Evolutionary conservation across 1,139 yeast species (phyloP).

Genomic region (Zygosaccharomyces sapae): DNA sequence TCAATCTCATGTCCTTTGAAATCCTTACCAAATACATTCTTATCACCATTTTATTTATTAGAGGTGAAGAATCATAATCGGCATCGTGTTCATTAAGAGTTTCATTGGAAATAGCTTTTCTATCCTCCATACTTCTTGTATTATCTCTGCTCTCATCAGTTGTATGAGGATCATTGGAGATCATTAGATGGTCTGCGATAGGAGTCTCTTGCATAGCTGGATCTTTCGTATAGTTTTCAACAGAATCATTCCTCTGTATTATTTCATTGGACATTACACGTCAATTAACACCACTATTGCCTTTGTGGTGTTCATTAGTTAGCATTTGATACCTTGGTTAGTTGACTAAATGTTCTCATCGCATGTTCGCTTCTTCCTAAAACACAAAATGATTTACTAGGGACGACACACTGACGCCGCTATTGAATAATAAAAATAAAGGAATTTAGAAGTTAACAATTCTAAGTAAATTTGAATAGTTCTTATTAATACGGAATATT

Average conservation of each 20-base stretch:
- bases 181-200: conserved; percentile 9
- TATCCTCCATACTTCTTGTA: neutral
- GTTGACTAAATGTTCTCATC: neutral
- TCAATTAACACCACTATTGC: neutral
- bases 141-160: neutral
- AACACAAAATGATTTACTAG: neutral
- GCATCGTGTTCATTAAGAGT: neutral
- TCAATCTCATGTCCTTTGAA: neutral
- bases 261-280: conserved; percentile 4
- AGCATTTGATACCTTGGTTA: neutral
- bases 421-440: neutral
- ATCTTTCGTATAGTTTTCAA: conserved; percentile 7
- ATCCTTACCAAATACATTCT: neutral
- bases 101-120: neutral
- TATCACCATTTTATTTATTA: neutral
- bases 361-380: neutral
- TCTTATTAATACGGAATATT: neutral
- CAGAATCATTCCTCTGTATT: conserved; percentile 1
- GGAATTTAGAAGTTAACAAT: neutral
- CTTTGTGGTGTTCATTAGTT: neutral
- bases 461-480: neutral
- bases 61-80: neutral
- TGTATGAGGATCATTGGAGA: neutral
- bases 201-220: conserved; percentile 17
- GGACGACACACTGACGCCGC: neutral